A percentile compares a stretch with the other conserved stretches of the same genome.
These are phyloP conservation scores for Globisporangium nagaii DNA, from an alignment of 352 stramenopile genomes.

Conservation along the genomic window DNA sequence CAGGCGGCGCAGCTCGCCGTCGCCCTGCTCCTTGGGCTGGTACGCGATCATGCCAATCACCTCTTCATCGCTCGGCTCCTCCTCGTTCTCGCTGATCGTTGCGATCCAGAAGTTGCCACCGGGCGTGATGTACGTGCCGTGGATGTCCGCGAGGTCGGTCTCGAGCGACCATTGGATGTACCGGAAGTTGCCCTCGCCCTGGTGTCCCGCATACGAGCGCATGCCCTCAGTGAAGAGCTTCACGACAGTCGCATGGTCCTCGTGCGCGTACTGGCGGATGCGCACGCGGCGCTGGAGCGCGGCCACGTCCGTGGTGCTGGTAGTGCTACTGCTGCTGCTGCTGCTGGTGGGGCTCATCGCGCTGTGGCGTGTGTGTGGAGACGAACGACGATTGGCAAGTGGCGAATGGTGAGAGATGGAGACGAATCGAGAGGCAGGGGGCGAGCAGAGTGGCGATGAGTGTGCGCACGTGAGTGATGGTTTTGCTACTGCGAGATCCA, in stretches of 20 bases:
- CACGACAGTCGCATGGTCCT: conserved; percentile 19
- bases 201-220: not conserved
- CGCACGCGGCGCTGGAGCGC: not conserved
- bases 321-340: not conserved
- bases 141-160: conserved; percentile 25
- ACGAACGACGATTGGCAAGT: not conserved
- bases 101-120: conserved; percentile 43
- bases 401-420: not conserved
- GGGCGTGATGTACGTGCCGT: conserved; percentile 22
- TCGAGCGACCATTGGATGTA: conserved; percentile 19
- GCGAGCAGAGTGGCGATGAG: not conserved
- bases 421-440: not conserved
- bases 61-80: conserved; percentile 10
- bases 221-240: conserved; percentile 10
- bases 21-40: conserved; percentile 13
- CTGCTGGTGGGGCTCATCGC: not conserved
- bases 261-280: conserved; percentile 15
- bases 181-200: conserved; percentile 13
- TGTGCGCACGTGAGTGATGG: too few relatives aligned
- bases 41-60: conserved; percentile 11
- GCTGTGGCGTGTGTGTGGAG: not conserved
- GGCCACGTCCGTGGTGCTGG: not conserved
- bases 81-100: not conserved
- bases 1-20: conserved; percentile 24
- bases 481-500: too few relatives aligned